A percentile compares a stretch with the other conserved stretches of the same genome.
phyloP scores from a whole-genome alignment of 768 basidiomycete species.

The Mycena capillaripes region DNA sequence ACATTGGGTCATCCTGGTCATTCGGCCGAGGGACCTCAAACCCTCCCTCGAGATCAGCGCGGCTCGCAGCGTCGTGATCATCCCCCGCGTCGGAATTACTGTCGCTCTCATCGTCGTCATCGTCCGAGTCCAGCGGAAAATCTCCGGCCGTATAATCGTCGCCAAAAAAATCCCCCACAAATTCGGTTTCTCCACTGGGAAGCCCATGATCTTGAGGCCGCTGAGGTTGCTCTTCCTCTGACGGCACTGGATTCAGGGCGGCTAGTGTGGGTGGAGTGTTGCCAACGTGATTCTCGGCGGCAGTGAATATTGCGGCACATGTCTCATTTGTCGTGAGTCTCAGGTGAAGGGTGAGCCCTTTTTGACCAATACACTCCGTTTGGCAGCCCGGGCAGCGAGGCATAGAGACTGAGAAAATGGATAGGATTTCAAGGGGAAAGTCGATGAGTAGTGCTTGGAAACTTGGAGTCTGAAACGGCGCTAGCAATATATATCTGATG shows the following conservation, averaged over 20 bases:
- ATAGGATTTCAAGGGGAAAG: background rate
- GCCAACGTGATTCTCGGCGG: background rate
- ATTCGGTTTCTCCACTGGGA: background rate
- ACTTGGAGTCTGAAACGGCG: background rate
- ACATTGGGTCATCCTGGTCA: background rate
- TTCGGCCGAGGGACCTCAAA: background rate
- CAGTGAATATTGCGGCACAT: background rate
- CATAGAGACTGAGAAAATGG: too few species aligned
- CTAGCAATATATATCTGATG: background rate
- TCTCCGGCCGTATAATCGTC: background rate
- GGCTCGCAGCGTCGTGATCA: background rate
- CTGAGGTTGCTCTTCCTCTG: background rate
- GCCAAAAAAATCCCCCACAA: background rate
- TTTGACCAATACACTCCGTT: background rate
- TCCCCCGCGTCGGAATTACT: background rate
- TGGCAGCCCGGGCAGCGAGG: constrained; percentile 1
- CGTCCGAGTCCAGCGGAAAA: background rate
- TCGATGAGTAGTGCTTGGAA: background rate
- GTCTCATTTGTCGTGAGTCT: background rate
- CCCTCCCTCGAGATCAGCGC: background rate
- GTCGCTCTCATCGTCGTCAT: background rate
- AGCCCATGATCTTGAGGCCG: background rate
- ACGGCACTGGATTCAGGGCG: background rate
- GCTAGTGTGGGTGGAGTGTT: background rate
- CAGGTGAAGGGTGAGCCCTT: constrained; percentile 7